Conservation (phyloP, 2,329 filamentous ascomycete species). For the Fusarium sp. region DNA sequence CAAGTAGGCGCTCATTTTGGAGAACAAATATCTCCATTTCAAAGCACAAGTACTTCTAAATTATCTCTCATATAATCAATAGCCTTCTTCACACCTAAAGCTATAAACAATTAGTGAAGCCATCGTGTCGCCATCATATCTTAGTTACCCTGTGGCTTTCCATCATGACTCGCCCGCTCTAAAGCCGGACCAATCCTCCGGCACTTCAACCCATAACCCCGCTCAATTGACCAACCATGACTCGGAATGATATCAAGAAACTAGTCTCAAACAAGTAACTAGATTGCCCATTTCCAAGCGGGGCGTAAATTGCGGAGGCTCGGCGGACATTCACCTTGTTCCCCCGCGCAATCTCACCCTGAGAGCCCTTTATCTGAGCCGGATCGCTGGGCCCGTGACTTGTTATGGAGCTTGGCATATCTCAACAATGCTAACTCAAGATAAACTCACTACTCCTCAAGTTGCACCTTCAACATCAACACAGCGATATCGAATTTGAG, state of each 20-base stretch:
- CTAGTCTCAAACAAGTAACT: slow-evolving; percentile 35
- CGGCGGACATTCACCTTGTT: neutral
- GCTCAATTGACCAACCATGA: neutral
- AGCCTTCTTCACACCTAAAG: neutral
- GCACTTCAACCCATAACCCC: neutral
- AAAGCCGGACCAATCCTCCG: neutral
- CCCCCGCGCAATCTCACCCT: slow-evolving; percentile 28
- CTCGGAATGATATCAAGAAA: neutral
- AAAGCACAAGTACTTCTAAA: too few species aligned
- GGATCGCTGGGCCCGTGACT: neutral
- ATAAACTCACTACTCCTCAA: neutral
- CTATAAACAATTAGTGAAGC: neutral
- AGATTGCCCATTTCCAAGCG: slow-evolving; percentile 42
- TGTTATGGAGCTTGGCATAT: neutral
- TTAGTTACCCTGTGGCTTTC: neutral
- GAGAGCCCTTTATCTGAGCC: neutral
- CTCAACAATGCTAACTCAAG: neutral
- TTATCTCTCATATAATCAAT: too few species aligned
- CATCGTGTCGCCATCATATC: neutral
- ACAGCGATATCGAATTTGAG: too few species aligned
- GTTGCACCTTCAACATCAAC: neutral
- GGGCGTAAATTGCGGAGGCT: slow-evolving; percentile 9
- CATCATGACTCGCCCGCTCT: neutral
- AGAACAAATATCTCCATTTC: too few species aligned
- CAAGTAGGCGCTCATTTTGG: too few species aligned